Base-by-base conservation (phyloP, 2,329 filamentous ascomycete genomes). In the Ceratocystis colombiana region DNA sequence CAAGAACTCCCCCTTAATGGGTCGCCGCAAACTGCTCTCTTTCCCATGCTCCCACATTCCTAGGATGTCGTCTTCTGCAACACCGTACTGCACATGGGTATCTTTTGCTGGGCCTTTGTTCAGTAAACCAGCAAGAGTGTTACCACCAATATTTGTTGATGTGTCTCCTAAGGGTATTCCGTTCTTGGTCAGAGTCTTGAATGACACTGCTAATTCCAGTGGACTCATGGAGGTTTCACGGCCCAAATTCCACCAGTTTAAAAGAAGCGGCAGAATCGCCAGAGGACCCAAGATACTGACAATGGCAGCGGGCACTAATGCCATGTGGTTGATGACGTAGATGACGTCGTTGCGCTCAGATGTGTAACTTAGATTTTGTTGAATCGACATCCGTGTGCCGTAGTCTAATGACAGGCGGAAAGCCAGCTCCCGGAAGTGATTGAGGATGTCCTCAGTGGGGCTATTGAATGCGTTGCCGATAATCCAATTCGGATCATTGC, bases 251-350 rank as follows among this genome's bases (percentile, higher is more conserved):
- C 50, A 55, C 50, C 50, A 55, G 8, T 22, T 15, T 5, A 55
- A 28, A 5, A 55, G 50, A 20, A 55, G 50, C 8, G 50, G 50
- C 50, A 55, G 25, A 55, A 55, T 28, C 12, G 50, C 50, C 7
- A 55, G 50, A 5, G 20, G 20, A 25, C 50, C 50, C 20, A 55
- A 5, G 50, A 25, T 28, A 25, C 50, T 55, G 22, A 55, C 22
- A 4, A 55, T 55, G 22, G 25, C 20, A 22, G 50, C 50, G 1
- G 50, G 50, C 5, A 55, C 20, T 15, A 55, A 25, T 15, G 50
- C 50, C 22, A 22, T 12, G 50, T 55, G 50, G 50, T 55, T 55
- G 25, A 55, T 55, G 50, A 28, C 20, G 50, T 55, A 55, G 22
- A 55, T 55, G 50, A 55, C 50, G 20, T 55, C 50, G 22, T 2